These are phyloP conservation scores for Myxozyma monticola DNA, from an alignment of 805 yeast species.

Conservation along the genomic window DNA sequence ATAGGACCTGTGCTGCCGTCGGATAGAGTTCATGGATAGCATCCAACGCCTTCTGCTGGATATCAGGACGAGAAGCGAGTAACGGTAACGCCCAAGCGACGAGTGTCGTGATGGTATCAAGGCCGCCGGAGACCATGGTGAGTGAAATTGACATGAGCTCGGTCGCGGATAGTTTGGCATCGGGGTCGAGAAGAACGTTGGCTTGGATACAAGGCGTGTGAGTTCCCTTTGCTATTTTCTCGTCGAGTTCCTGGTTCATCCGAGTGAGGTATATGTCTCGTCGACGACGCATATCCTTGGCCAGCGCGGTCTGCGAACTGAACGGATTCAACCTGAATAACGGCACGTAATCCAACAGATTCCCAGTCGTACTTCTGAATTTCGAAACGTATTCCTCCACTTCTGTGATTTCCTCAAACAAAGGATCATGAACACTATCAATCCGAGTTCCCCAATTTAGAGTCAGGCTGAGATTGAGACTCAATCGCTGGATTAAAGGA, in stretches of 20 bases:
- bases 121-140: constrained; percentile 74
- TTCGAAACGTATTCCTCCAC: constrained; percentile 33
- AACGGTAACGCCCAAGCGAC: constrained; percentile 60
- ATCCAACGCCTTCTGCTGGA: constrained; percentile 49
- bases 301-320: constrained; percentile 11
- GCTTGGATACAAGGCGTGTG: constrained; percentile 34
- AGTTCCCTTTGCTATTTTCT: constrained; percentile 22
- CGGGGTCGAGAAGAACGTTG: constrained; percentile 30
- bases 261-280: constrained; percentile 28
- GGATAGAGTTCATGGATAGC: constrained; percentile 44
- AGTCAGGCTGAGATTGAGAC: constrained; percentile 44
- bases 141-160: constrained; percentile 61
- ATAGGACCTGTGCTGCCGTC: constrained; percentile 28
- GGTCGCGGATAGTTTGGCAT: constrained; percentile 26
- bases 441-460: constrained; percentile 45
- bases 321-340: constrained; percentile 31
- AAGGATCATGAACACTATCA: constrained; percentile 35
- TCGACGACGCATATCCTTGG: constrained; percentile 28
- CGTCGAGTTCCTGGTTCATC: constrained; percentile 23
- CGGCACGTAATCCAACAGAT: constrained; percentile 44
- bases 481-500: constrained; percentile 41
- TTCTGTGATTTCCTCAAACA: constrained; percentile 31
- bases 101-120: constrained; percentile 67
- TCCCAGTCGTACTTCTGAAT: constrained; percentile 41
- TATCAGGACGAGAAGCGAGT: constrained; percentile 46